A percentile compares a stretch with the other conserved stretches of the same genome.
phyloP scores from a whole-genome alignment of 2,329 filamentous ascomycete species.

The Colletotrichum trifolii region DNA sequence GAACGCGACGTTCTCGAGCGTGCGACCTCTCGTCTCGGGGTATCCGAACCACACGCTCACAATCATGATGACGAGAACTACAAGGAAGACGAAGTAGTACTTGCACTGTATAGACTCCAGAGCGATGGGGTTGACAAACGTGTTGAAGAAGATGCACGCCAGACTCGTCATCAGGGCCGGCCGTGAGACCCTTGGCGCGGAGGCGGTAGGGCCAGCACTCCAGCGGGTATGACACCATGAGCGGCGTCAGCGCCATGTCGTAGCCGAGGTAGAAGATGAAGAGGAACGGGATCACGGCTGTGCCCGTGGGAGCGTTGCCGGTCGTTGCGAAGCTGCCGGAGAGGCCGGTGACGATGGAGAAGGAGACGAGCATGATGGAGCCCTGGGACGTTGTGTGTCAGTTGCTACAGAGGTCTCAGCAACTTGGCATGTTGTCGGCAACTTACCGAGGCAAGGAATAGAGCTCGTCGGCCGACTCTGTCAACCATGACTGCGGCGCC shows the following conservation, averaged over 20 bases:
- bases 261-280: slow-evolving; percentile 53
- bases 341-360: slow-evolving; percentile 22
- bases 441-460: slow-evolving; percentile 8
- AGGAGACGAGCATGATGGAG: slow-evolving; percentile 28
- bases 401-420: background rate
- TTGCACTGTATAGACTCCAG: slow-evolving; percentile 52
- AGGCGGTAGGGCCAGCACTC: slow-evolving; percentile 43
- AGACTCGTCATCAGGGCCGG: background rate
- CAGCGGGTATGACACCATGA: slow-evolving; percentile 44
- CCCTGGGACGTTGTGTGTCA: slow-evolving; percentile 1
- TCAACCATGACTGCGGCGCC: slow-evolving; percentile 19
- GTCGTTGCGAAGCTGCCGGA: slow-evolving; percentile 37
- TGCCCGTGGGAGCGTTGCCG: slow-evolving; percentile 39
- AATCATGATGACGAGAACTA: slow-evolving; percentile 57
- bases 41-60: slow-evolving; percentile 26
- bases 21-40: slow-evolving; percentile 35
- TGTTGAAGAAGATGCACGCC: slow-evolving; percentile 52
- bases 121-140: slow-evolving; percentile 57
- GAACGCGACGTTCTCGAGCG: slow-evolving; percentile 32
- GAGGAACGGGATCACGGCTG: slow-evolving; percentile 48
- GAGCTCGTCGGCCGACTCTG: slow-evolving; percentile 4
- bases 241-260: slow-evolving; percentile 48
- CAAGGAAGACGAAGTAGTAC: slow-evolving; percentile 56
- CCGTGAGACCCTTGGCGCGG: slow-evolving; percentile 30
- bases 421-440: no score